phyloP scores from a whole-genome alignment of 2,329 filamentous ascomycete genomes.

The Lachnellula subtilissima region DNA sequence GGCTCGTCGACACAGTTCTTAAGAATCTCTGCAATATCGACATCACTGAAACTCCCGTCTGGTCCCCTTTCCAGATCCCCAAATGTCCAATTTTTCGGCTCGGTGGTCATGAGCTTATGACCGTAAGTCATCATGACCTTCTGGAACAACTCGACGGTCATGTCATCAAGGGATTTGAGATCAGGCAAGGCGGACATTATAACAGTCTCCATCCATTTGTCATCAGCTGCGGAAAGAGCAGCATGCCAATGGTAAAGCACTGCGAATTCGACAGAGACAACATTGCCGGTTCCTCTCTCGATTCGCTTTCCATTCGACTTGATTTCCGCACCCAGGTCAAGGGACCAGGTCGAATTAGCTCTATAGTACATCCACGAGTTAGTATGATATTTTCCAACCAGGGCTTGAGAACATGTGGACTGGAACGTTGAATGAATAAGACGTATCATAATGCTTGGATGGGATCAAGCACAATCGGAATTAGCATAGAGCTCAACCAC shows the following conservation, averaged over 20 bases:
- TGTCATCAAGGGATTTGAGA: constrained; percentile 38
- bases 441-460: too few relatives aligned
- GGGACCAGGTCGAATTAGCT: constrained; percentile 41
- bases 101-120: constrained; percentile 32
- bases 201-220: constrained; percentile 41
- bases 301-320: constrained; percentile 37
- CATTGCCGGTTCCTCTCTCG: constrained; percentile 40
- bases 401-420: neutral
- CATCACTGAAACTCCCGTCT: constrained; percentile 40
- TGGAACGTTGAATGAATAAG: neutral
- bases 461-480: too few relatives aligned
- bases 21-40: constrained; percentile 40
- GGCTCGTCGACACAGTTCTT: constrained; percentile 44
- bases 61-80: constrained; percentile 35
- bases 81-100: constrained; percentile 40
- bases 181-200: constrained; percentile 33
- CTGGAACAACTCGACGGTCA: constrained; percentile 38
- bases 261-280: constrained; percentile 42
- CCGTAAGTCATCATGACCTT: constrained; percentile 37
- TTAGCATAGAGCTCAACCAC: too few relatives aligned
- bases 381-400: neutral
- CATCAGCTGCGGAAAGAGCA: constrained; percentile 40
- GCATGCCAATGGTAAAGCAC: constrained; percentile 46
- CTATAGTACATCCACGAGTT: constrained; percentile 9
- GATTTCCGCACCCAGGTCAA: constrained; percentile 42